Evolutionary conservation across 169 alveolate genomes (phyloP).

Genomic region (Plasmodium yoelii): DNA sequence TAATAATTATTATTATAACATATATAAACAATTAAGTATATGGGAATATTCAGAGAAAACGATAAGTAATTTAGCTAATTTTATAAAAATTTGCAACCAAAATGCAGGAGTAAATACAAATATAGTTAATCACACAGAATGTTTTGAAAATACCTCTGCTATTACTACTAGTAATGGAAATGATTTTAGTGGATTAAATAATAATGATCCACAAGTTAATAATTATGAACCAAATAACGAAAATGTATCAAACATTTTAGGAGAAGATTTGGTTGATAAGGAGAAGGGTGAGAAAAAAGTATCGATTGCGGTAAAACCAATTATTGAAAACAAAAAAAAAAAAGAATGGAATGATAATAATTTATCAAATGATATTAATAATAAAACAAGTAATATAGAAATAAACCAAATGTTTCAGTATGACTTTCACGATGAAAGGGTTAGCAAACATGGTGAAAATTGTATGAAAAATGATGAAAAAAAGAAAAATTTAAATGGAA

Average conservation of each 20-base stretch:
- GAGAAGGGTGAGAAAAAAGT: background rate
- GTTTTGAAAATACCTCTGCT: too few relatives aligned
- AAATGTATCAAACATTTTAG: conserved; percentile 17
- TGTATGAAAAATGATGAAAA: background rate
- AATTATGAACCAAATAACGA: background rate
- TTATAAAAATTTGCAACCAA: conserved; percentile 26
- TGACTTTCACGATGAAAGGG: background rate
- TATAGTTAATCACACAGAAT: background rate
- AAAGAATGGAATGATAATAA: too few relatives aligned
- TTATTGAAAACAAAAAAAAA: too few relatives aligned
- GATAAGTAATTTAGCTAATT: conserved; percentile 15
- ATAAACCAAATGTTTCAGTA: background rate
- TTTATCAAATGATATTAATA: too few relatives aligned
- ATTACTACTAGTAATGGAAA: too few relatives aligned
- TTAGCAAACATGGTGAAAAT: background rate
- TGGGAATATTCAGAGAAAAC: conserved; percentile 54
- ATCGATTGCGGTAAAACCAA: background rate
- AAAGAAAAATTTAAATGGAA: background rate
- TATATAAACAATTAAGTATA: conserved; percentile 38
- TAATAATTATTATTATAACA: conserved; percentile 56
- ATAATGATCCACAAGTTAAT: background rate
- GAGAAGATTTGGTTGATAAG: background rate
- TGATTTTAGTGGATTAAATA: too few relatives aligned
- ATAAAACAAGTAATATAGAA: background rate
- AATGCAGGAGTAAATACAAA: background rate